Base-by-base conservation (phyloP, 306 rosid genomes). In the Inga leiocalycina region DNA sequence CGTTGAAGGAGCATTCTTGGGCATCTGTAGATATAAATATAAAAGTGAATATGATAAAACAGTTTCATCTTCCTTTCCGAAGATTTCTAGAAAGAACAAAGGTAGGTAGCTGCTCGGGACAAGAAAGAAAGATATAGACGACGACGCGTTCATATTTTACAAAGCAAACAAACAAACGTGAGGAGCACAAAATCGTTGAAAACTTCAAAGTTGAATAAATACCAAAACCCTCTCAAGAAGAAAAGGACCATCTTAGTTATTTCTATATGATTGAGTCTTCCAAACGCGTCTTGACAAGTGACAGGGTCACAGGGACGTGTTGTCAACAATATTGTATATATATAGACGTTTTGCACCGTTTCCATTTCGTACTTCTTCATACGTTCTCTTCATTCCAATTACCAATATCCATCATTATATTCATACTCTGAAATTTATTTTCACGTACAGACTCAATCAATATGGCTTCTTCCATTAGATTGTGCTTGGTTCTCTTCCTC, bases 401-500 rank as follows among this genome's bases (percentile, higher is more conserved):
- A 64, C 20, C 24, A 62, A 27, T 62, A 14, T 43, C 46, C 20
- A 51, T 16, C 17, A 10, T 0, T 6, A 54, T 54, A 19, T 2
- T 3, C 2, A 20, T 15, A 12, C 41, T 4, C 37, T 13, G 20
- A 62, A 62, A 13, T 14, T 32, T 6, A 2, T 6, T 6, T 14
- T 32, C 7, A 4, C 27, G 27, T 24, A 24, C 43, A 59, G 9
- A 52, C 8, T 16, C 3, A 0, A 32, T 11, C 24, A 66, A 17
- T 43, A 92, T 92, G 97, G 91, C 91, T 81, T 80, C 83, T 76
- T 82, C 87, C 10, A 44, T 76, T 43, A 87, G 85, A 71, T 70
- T 88, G 49, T 48, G 86, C 12, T 16, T 89, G 83, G 84, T 68
- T 83, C 79, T 93, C 59, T 83, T 86, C 69, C 84, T 91, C 48